Conservation (phyloP, 1,284 basidiomycete genomes). For the Rhodofomes roseus region DNA sequence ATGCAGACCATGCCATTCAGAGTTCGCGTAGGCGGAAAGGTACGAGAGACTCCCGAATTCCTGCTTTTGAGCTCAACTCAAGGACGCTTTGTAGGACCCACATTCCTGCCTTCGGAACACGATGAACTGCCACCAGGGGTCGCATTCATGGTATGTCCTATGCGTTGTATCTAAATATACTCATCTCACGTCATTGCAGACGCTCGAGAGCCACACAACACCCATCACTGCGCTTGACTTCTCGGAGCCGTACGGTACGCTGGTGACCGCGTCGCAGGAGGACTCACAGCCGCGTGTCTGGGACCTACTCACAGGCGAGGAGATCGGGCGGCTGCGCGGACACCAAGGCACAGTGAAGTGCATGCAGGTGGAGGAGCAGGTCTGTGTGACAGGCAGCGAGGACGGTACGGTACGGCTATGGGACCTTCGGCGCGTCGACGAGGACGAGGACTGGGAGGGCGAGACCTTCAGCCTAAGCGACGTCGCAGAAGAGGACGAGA, state of each 20-base stretch:
- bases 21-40: slow-evolving; percentile 78
- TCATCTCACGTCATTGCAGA: slow-evolving; percentile 41
- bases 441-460: slow-evolving; percentile 65
- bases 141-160: slow-evolving; percentile 84
- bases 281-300: slow-evolving; percentile 80
- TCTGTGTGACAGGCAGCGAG: slow-evolving; percentile 88
- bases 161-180: slow-evolving; percentile 4
- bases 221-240: slow-evolving; percentile 92
- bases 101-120: slow-evolving; percentile 96
- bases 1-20: slow-evolving; percentile 45
- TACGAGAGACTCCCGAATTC: slow-evolving; percentile 21
- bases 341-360: slow-evolving; percentile 83
- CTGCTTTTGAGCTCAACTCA: slow-evolving; percentile 11
- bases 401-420: slow-evolving; percentile 85
- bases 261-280: slow-evolving; percentile 85
- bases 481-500: slow-evolving; percentile 59
- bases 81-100: slow-evolving; percentile 57
- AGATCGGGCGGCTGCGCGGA: slow-evolving; percentile 78
- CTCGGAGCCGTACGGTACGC: slow-evolving; percentile 93
- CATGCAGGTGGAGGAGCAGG: slow-evolving; percentile 89
- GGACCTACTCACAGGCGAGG: slow-evolving; percentile 81
- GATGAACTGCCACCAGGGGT: slow-evolving; percentile 92
- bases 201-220: slow-evolving; percentile 75
- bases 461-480: slow-evolving; percentile 58
- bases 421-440: slow-evolving; percentile 82